Evolutionary conservation across 2,329 filamentous ascomycete genomes (phyloP).

Genomic region (Neonectria hederae): DNA sequence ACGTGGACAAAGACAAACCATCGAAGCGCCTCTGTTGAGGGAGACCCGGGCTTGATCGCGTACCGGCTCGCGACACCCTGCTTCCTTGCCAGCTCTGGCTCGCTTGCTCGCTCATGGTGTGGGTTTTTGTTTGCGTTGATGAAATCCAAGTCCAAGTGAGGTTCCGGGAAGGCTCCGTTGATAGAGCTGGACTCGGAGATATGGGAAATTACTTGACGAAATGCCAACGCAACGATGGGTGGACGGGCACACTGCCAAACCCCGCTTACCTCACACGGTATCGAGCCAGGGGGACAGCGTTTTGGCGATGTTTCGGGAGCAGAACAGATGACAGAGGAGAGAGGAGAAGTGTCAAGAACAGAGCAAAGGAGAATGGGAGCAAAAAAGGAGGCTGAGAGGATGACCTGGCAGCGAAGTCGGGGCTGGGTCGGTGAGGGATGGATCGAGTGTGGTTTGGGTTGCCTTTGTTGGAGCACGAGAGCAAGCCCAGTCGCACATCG

Average conservation of each 20-base stretch:
- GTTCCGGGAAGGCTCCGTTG: slow-evolving; percentile 1
- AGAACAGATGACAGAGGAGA: slow-evolving; percentile 3
- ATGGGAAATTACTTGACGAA: slow-evolving; percentile 17
- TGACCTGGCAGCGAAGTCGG: slow-evolving; percentile 37
- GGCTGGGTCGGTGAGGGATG: slow-evolving; percentile 33
- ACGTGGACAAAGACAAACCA: slow-evolving; percentile 41
- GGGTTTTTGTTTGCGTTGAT: slow-evolving; percentile 13
- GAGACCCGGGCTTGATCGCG: slow-evolving; percentile 45
- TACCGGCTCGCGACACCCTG: slow-evolving; percentile 38
- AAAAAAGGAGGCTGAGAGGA: slow-evolving; percentile 30
- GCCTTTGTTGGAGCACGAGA: slow-evolving; percentile 41
- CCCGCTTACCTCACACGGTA: slow-evolving; percentile 35
- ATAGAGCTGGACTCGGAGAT: slow-evolving; percentile 7
- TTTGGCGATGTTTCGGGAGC: slow-evolving; percentile 24
- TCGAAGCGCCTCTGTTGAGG: slow-evolving; percentile 49
- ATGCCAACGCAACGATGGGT: slow-evolving; percentile 26
- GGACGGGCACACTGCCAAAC: slow-evolving; percentile 25
- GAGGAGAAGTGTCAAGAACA: slow-evolving; percentile 6
- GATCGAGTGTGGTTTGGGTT: slow-evolving; percentile 27
- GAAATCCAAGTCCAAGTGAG: slow-evolving; percentile 1
- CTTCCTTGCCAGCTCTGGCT: slow-evolving; percentile 41
- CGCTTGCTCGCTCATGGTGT: slow-evolving; percentile 42
- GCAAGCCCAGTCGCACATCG: slow-evolving; percentile 30
- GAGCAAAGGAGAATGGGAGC: slow-evolving; percentile 19
- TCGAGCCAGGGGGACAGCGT: slow-evolving; percentile 15